Conservation (phyloP, 768 basidiomycete genomes). For the Mycena venus region DNA sequence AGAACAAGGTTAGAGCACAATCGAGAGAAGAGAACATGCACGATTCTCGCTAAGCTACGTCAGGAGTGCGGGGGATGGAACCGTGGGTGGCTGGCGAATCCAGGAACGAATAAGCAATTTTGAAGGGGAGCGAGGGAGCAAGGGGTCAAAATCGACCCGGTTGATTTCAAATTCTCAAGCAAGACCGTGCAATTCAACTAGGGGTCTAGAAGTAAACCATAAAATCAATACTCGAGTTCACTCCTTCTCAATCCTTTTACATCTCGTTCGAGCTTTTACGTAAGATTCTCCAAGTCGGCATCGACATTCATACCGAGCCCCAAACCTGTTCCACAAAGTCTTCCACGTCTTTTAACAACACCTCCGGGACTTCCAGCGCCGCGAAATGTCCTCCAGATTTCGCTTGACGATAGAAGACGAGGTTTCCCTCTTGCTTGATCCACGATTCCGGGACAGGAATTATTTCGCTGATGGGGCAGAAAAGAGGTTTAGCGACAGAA, state of each 20-base stretch:
- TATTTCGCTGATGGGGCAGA: conserved; percentile 17
- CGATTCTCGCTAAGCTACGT: no score
- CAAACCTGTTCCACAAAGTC: conserved; percentile 17
- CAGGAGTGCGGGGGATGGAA: no score
- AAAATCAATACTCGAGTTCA: no score
- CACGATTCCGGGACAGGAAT: conserved; percentile 11
- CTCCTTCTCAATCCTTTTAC: background rate
- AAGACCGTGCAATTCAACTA: no score
- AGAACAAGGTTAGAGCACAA: no score
- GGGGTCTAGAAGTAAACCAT: no score
- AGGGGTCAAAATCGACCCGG: no score
- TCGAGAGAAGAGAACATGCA: no score
- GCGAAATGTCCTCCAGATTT: conserved; percentile 21
- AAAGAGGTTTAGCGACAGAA: conserved; percentile 7
- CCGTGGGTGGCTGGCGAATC: no score
- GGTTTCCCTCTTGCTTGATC: conserved; percentile 14
- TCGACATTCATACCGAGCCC: background rate
- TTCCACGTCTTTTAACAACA: conserved; percentile 20
- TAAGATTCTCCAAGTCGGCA: background rate
- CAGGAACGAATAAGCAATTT: no score
- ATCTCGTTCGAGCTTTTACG: conserved; percentile 4
- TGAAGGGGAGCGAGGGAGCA: no score
- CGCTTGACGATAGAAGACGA: conserved; percentile 23
- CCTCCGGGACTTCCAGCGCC: conserved; percentile 17
- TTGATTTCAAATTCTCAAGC: no score